These are phyloP conservation scores for Chaetoscypha palmicola DNA, from an alignment of 2,329 filamentous ascomycete genomes.

Conservation along the genomic window DNA sequence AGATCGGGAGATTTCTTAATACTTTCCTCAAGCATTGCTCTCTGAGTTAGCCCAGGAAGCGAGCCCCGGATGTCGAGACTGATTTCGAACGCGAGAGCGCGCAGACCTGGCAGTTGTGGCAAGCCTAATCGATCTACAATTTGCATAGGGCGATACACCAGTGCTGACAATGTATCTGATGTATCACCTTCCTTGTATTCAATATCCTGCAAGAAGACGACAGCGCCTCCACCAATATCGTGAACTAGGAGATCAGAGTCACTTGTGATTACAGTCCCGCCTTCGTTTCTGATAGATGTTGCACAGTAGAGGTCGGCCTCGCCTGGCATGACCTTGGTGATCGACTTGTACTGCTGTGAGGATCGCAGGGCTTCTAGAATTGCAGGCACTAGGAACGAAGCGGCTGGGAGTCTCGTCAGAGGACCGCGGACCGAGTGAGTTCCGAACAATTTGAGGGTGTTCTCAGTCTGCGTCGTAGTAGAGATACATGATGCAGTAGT, in stretches of 20 bases:
- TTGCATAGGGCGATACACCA: conserved; percentile 35
- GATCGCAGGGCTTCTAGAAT: conserved; percentile 62
- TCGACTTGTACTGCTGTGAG: conserved; percentile 36
- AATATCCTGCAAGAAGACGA: conserved; percentile 64
- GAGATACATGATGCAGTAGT: conserved; percentile 13
- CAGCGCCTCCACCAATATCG: conserved; percentile 55
- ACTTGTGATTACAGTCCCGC: conserved; percentile 62
- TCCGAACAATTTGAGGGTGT: conserved; percentile 19
- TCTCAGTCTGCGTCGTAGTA: conserved; percentile 6
- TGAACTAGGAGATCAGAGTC: conserved; percentile 82
- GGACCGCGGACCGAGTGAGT: conserved; percentile 14
- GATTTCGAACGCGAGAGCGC: conserved; percentile 32
- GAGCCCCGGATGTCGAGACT: conserved; percentile 20
- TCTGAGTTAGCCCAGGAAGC: conserved; percentile 22
- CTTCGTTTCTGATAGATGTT: conserved; percentile 45
- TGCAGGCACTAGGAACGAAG: conserved; percentile 69
- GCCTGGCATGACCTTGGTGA: conserved; percentile 60
- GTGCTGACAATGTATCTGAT: conserved; percentile 19
- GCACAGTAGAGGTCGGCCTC: conserved; percentile 85
- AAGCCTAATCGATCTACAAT: conserved; percentile 42
- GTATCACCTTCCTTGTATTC: conserved; percentile 12
- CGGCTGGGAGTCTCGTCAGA: conserved; percentile 33
- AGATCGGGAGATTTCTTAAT: conserved; percentile 11
- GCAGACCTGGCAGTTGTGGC: conserved; percentile 31
- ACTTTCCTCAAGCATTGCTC: conserved; percentile 19